Evolutionary conservation across 2,329 filamentous ascomycete genomes (phyloP), one percentile per base, ranked within the genome.

Genomic region (Aquanectria penicillioides): DNA sequence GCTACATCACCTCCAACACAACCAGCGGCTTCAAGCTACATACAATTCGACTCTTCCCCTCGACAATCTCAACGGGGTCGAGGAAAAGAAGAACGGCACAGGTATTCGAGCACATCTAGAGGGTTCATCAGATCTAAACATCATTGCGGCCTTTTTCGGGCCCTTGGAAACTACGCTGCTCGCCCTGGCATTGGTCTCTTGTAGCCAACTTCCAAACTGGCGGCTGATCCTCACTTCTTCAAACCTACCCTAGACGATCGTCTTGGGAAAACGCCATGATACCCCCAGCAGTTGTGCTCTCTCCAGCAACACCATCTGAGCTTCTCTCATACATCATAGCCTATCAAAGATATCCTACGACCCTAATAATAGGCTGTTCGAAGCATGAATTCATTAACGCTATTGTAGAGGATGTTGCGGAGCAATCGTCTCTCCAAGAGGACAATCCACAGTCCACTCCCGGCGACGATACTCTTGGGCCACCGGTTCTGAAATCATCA

Each of bases 311-410:
- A 3, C 86, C 83, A 5, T 81, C 83, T 8, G 82, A 89, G 67
- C 80, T 97, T 38, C 80, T 97, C 43, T 78, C 83, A 49, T 83
- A 88, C 71, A 75, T 94, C 49, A 75, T 94, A 50, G 74, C 83
- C 5, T 74, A 81, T 33, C 82, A 88, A 57, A 66, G 73, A 4
- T 74, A 84, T 52, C 85, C 86, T 3, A 89, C 88, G 1, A 90
- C 87, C 0, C 74, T 97, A 40, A 74, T 97, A 58, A 78, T 97
- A 61, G 93, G 92, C 74, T 86, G 84, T 13, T 80, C 86, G 1
- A 86, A 84, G 57, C 77, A 83, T 0, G 80, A 82, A 2, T 97
- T 97, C 68, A 73, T 93, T 10, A 72, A 81, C 2, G 79, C 86
- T 17, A 78, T 94, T 17, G 68, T 80, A 31, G 69, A 80, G 11